phyloP scores from a whole-genome alignment of 2,329 filamentous ascomycete species.

The Cytospora chrysosperma region DNA sequence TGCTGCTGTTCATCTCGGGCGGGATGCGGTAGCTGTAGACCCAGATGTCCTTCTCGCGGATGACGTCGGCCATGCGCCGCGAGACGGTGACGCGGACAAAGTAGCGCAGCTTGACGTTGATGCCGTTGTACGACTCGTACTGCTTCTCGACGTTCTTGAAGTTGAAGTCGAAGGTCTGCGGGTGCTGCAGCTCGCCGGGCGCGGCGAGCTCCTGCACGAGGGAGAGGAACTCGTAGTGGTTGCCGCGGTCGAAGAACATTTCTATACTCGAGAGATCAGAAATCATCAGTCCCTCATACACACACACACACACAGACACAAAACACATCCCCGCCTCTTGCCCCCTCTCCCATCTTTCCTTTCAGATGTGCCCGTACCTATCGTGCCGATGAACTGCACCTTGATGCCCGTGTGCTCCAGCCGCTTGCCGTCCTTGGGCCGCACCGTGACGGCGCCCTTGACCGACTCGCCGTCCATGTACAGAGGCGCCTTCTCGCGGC shows the following conservation, averaged over 20 bases:
- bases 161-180: slow-evolving; percentile 98
- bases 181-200: slow-evolving; percentile 95
- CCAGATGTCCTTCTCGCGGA: slow-evolving; percentile 99
- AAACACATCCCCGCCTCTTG: too few species aligned
- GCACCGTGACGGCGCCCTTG: slow-evolving; percentile 90
- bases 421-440: slow-evolving; percentile 96
- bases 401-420: slow-evolving; percentile 99
- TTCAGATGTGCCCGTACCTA: slow-evolving; percentile 65
- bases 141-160: slow-evolving; percentile 99
- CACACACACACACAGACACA: too few species aligned
- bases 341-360: not conserved
- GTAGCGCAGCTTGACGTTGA: slow-evolving; percentile 99
- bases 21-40: slow-evolving; percentile 98
- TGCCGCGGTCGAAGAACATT: slow-evolving; percentile 99
- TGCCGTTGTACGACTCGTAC: slow-evolving; percentile 99
- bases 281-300: too few species aligned
- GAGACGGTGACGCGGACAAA: slow-evolving; percentile 97
- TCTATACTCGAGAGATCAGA: slow-evolving; percentile 53
- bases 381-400: slow-evolving; percentile 98
- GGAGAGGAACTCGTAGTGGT: slow-evolving; percentile 98
- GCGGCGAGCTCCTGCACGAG: slow-evolving; percentile 95
- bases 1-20: slow-evolving; percentile 95
- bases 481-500: slow-evolving; percentile 91
- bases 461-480: slow-evolving; percentile 99
- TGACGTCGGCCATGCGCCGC: slow-evolving; percentile 94